Percentiles rank a stretch among this genome's conserved stretches.
Conservation (phyloP, 139 green algal species). For the Chlamydomonas asymmetrica region DNA sequence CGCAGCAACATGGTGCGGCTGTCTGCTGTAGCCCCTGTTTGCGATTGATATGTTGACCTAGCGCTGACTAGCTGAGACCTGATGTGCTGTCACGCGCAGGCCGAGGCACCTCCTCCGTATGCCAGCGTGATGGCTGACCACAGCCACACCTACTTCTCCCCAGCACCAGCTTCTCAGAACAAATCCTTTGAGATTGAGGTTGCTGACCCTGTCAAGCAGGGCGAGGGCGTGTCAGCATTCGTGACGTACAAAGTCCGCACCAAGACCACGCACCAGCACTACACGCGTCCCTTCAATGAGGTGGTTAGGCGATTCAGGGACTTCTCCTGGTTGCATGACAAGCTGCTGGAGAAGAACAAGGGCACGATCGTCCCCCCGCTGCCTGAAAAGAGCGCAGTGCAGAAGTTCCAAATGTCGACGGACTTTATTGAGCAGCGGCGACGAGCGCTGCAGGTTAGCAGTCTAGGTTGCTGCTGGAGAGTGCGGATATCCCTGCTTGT, state of each 20-base stretch:
- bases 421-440: conserved; percentile 92
- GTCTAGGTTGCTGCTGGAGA: too few species aligned
- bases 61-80: too few species aligned
- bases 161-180: not conserved
- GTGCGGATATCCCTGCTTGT: too few species aligned
- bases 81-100: too few species aligned
- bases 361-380: conserved; percentile 88
- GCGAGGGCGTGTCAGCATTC: conserved; percentile 76
- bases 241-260: conserved; percentile 59
- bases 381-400: conserved; percentile 89
- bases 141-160: conserved; percentile 14
- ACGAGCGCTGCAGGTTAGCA: conserved; percentile 74
- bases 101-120: conserved; percentile 40
- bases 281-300: conserved; percentile 38
- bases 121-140: conserved; percentile 35
- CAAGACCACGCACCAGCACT: conserved; percentile 32
- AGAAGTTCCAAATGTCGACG: conserved; percentile 88
- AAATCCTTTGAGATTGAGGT: conserved; percentile 29
- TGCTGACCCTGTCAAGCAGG: conserved; percentile 89
- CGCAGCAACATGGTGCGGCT: too few species aligned
- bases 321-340: conserved; percentile 85
- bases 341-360: conserved; percentile 77
- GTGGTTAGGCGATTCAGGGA: conserved; percentile 92
- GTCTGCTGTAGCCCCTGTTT: too few species aligned
- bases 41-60: too few species aligned